Conservation (phyloP, 129 eudicot genomes). For the Rutidosis leptorrhynchoides region DNA sequence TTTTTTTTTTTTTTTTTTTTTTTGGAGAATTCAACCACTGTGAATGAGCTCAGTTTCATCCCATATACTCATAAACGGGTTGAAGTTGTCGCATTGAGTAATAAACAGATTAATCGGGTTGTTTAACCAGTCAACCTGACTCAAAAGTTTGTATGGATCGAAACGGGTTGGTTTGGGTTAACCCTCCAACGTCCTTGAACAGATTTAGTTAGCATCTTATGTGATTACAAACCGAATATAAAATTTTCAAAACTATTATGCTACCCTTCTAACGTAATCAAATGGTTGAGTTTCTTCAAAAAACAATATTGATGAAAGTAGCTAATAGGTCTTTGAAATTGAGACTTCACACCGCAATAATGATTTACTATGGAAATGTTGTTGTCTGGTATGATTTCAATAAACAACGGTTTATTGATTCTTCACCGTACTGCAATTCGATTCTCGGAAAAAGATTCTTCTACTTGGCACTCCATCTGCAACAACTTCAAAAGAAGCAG, state of each 20-base stretch:
- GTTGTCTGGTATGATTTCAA: constrained; percentile 93
- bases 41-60: neutral
- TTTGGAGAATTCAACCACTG: neutral
- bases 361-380: constrained; percentile 21
- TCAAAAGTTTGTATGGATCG: neutral
- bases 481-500: constrained; percentile 66
- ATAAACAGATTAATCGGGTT: neutral
- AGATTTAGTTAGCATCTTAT: constrained; percentile 3
- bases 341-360: neutral
- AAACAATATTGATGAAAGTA: neutral
- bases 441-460: constrained; percentile 65
- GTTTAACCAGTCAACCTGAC: neutral
- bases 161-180: neutral
- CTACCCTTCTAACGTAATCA: neutral
- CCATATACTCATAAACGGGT: neutral
- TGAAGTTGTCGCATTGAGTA: neutral
- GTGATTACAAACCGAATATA: neutral
- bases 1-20: too few species aligned
- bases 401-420: constrained; percentile 66
- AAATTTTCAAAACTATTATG: neutral
- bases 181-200: neutral
- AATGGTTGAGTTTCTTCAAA: neutral
- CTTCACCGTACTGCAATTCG: constrained; percentile 82
- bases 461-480: constrained; percentile 75
- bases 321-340: too few species aligned